phyloP scores from a whole-genome alignment of 331 rosid species.

The Acacia pycnantha region DNA sequence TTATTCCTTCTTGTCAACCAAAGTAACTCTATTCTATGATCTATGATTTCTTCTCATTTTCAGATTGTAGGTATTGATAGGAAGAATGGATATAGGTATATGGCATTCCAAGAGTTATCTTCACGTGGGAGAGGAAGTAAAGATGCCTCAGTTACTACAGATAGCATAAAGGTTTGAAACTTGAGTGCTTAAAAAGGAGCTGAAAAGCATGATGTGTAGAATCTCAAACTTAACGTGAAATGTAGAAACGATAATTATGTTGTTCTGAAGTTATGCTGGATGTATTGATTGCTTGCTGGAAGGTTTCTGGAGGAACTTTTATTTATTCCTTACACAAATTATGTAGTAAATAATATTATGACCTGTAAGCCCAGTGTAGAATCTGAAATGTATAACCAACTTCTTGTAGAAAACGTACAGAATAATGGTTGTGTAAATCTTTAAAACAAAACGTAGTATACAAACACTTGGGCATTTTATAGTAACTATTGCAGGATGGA shows the following conservation, averaged over 20 bases:
- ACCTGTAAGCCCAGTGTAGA: background rate
- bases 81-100: constrained; percentile 58
- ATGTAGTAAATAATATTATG: background rate
- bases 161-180: constrained; percentile 71
- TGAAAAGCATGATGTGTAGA: background rate
- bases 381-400: background rate
- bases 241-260: constrained; percentile 3
- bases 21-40: constrained; percentile 16
- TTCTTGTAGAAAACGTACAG: background rate
- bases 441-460: background rate
- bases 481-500: background rate
- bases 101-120: constrained; percentile 93
- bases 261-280: background rate
- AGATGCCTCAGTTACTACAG: constrained; percentile 52
- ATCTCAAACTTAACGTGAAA: constrained; percentile 6
- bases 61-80: constrained; percentile 93
- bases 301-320: background rate
- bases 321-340: background rate
- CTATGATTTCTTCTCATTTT: constrained; percentile 30
- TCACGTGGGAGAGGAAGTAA: constrained; percentile 85
- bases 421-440: background rate
- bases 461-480: background rate
- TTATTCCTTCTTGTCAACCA: constrained; percentile 16
- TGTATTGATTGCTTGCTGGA: background rate
- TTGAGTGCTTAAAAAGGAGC: constrained; percentile 26